These are phyloP conservation scores for Hanseniaspora vineae DNA, from an alignment of 805 yeast species.

Conservation along the genomic window DNA sequence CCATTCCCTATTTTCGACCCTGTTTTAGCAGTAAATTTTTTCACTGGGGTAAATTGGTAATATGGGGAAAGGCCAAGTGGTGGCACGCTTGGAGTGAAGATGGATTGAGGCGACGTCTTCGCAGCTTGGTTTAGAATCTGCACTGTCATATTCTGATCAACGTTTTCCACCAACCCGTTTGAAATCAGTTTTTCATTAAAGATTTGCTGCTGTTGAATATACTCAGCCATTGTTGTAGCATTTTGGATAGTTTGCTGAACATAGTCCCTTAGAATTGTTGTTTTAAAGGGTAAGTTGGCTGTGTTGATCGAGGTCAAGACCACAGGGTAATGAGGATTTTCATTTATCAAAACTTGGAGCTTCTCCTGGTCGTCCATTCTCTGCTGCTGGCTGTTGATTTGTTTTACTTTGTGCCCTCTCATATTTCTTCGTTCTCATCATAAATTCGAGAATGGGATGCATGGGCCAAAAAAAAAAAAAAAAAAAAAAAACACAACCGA, in stretches of 20 bases:
- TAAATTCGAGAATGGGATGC: background rate
- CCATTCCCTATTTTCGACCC: slow-evolving; percentile 96
- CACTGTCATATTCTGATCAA: slow-evolving; percentile 2
- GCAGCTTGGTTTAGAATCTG: slow-evolving; percentile 11
- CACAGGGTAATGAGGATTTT: slow-evolving; percentile 15
- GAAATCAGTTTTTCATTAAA: slow-evolving; percentile 17
- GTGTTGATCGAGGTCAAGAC: slow-evolving; percentile 14
- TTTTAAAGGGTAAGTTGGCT: slow-evolving; percentile 7
- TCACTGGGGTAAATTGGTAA: slow-evolving; percentile 34
- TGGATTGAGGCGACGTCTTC: slow-evolving; percentile 1
- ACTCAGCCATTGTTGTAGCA: slow-evolving; percentile 15
- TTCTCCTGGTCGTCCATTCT: slow-evolving; percentile 3
- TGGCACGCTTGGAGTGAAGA: background rate
- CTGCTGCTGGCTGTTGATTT: background rate
- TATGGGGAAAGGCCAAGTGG: background rate
- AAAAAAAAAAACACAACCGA: too few relatives aligned
- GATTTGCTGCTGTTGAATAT: slow-evolving; percentile 16
- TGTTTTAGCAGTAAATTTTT: slow-evolving; percentile 68
- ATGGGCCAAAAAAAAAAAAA: too few relatives aligned
- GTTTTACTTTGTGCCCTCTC: background rate
- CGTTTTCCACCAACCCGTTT: slow-evolving; percentile 16
- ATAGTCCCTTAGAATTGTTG: slow-evolving; percentile 14
- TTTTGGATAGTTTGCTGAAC: slow-evolving; percentile 17
- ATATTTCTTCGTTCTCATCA: background rate
- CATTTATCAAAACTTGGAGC: slow-evolving; percentile 6